Evolutionary conservation across 257 asterid genomes (phyloP).

Genomic region (Penstemon newberryi): DNA sequence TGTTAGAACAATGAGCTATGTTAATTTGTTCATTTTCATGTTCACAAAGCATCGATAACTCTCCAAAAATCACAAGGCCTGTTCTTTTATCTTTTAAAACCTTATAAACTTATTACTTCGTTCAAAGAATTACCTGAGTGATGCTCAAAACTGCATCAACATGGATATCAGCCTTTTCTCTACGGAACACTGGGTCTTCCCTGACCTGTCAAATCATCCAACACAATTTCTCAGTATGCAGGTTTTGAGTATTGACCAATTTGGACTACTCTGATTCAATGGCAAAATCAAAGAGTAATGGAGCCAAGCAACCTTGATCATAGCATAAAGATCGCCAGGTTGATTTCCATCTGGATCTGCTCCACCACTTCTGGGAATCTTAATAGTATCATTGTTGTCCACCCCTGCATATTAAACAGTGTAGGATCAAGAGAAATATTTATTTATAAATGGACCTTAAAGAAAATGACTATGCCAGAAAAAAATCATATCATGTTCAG

Average conservation of each 20-base stretch:
- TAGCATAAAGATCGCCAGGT: conserved; percentile 82
- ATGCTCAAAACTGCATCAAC: conserved; percentile 85
- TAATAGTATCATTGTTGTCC: conserved; percentile 70
- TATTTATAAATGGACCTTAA: neutral
- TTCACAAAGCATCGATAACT: neutral
- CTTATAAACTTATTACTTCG: conserved; percentile 1
- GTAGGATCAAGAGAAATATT: conserved; percentile 21
- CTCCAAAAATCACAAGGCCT: conserved; percentile 4
- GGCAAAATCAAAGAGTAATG: conserved; percentile 8
- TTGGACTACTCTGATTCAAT: conserved; percentile 12
- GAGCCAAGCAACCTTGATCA: conserved; percentile 57
- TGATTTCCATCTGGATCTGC: conserved; percentile 94
- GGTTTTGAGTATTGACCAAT: conserved; percentile 1
- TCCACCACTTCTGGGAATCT: conserved; percentile 82
- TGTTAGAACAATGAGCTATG: neutral
- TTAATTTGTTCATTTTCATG: neutral
- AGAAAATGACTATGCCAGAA: neutral
- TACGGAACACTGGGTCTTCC: conserved; percentile 94
- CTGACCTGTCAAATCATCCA: conserved; percentile 59
- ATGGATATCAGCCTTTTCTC: conserved; percentile 90
- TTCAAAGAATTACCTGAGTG: conserved; percentile 63
- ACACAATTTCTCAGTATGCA: conserved; percentile 21
- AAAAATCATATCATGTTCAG: neutral
- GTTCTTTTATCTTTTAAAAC: conserved; percentile 20
- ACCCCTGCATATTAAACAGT: conserved; percentile 56